These are phyloP conservation scores for Nicotiana tabacum DNA, from an alignment of 257 asterid species.

Conservation along the genomic window DNA sequence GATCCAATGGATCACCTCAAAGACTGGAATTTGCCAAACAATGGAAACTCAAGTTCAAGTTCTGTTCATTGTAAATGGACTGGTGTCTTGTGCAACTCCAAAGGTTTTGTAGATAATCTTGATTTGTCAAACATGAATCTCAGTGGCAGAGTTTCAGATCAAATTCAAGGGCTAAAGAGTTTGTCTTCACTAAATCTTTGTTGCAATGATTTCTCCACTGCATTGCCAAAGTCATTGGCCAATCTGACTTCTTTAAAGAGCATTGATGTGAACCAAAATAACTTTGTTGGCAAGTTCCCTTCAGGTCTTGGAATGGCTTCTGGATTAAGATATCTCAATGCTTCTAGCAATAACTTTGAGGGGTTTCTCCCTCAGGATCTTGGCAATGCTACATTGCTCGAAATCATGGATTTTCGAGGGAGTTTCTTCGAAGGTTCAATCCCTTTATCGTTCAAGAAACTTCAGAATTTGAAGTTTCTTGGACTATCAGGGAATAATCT, in stretches of 20 bases:
- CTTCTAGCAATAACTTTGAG: constrained; percentile 70
- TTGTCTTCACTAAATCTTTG: constrained; percentile 39
- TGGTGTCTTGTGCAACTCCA: constrained; percentile 54
- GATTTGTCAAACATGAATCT: constrained; percentile 67
- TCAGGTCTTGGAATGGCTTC: constrained; percentile 46
- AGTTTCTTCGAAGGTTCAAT: constrained; percentile 70
- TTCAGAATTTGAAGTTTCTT: constrained; percentile 50
- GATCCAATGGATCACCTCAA: constrained; percentile 48
- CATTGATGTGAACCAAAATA: constrained; percentile 65
- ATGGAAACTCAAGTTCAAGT: background rate
- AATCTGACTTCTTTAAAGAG: constrained; percentile 35
- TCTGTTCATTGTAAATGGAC: constrained; percentile 52
- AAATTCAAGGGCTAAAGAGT: constrained; percentile 33
- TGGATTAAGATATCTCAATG: constrained; percentile 39
- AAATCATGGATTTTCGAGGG: constrained; percentile 60
- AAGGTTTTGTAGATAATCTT: constrained; percentile 43
- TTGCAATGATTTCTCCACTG: constrained; percentile 44
- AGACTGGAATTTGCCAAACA: constrained; percentile 38
- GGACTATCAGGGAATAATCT: constrained; percentile 77
- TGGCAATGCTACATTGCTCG: constrained; percentile 38
- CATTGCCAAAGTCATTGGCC: constrained; percentile 36
- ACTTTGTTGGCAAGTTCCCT: constrained; percentile 53
- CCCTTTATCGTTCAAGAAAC: constrained; percentile 47
- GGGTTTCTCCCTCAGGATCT: constrained; percentile 64
- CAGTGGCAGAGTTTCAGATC: constrained; percentile 48